phyloP scores from a whole-genome alignment of 352 stramenopile genomes.

The Blastocystis sp. region DNA sequence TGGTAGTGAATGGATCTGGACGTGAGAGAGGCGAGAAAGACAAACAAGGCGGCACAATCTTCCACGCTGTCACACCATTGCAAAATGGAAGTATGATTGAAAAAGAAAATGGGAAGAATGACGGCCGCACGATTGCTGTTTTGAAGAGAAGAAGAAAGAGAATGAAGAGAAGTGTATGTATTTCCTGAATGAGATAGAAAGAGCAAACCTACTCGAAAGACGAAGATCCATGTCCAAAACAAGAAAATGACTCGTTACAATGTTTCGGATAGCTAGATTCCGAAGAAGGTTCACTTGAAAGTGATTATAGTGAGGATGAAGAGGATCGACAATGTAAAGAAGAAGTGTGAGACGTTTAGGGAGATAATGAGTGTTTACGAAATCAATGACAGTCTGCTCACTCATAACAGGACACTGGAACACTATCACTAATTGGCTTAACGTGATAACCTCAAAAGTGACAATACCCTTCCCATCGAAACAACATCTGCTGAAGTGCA shows the following conservation, averaged over 20 bases:
- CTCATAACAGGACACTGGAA: neutral
- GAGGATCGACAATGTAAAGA: neutral
- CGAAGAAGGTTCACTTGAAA: slow-evolving; percentile 47
- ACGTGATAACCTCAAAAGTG: neutral
- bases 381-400: neutral
- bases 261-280: neutral
- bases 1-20: neutral
- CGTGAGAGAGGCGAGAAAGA: neutral
- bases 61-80: neutral
- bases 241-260: slow-evolving; percentile 26
- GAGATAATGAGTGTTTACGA: neutral
- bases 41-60: neutral
- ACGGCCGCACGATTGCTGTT: neutral
- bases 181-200: neutral
- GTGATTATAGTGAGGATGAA: neutral
- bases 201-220: neutral
- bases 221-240: slow-evolving; percentile 51
- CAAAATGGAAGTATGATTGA: neutral
- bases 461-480: slow-evolving; percentile 21
- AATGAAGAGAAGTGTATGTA: neutral
- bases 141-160: neutral
- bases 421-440: neutral
- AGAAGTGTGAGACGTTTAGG: neutral
- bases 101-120: slow-evolving; percentile 53
- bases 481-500: neutral